Evolutionary conservation across 2,329 filamentous ascomycete species (phyloP), one percentile per base, ranked within the genome.

Genomic region (Huntiella abstrusa): DNA sequence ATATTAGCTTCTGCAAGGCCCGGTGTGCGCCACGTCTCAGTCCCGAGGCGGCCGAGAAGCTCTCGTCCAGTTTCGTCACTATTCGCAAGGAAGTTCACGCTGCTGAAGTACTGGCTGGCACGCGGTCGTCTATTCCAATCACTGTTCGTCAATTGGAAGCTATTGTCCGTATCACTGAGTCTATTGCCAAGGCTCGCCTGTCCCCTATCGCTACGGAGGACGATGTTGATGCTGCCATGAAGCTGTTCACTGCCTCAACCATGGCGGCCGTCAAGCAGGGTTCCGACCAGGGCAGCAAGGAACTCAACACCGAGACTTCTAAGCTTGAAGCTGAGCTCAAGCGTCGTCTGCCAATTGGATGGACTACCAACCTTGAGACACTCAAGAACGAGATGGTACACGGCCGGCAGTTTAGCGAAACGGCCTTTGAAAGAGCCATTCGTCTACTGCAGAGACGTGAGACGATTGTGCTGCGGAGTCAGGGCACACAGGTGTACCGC

Each of bases 221-320:
- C 41, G 91, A 98, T 57, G 91, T 98, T 45, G 88, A 98, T 57
- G 91, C 98, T 65, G 91, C 91, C 2, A 98, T 98, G 56, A 80
- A 91, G 0, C 73, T 98, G 12, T 98, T 98, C 77, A 68, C 98
- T 28, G 91, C 87, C 53, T 87, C 80, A 3, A 98, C 91, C 48
- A 96, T 98, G 91, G 88, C 98, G 57, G 91, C 91, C 5, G 86
- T 96, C 48, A 88, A 84, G 50, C 85, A 93, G 56, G 88, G 87
- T 50, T 80, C 82, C 54, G 83, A 80, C 52, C 75, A 83, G 54
- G 84, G 83, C 34, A 86, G 79, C 57, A 80, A 84, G 52, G 88
- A 96, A 62, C 67, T 96, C 47, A 88, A 92, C 62, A 85, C 94
- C 43, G 91, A 96, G 60, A 83, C 84, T 4, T 70, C 71, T 53